Evolutionary conservation across 129 eudicot genomes (phyloP).

Genomic region (Centaurea solstitialis): DNA sequence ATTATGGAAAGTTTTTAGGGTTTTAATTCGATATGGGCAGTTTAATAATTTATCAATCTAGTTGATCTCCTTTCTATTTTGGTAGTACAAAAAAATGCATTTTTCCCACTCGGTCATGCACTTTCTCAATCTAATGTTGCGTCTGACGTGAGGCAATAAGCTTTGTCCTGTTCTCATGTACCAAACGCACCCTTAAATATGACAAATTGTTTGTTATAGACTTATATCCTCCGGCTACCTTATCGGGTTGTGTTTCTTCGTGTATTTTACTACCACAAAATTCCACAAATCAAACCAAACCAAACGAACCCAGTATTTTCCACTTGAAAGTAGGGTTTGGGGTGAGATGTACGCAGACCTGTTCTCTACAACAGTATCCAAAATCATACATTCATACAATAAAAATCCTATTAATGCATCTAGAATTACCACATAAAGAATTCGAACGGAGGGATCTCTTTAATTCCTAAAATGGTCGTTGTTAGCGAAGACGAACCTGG

Average conservation of each 20-base stretch:
- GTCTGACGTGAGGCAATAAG: neutral
- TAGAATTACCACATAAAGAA: neutral
- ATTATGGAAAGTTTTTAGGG: neutral
- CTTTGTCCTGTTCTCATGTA: neutral
- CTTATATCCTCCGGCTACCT: neutral
- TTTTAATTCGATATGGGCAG: neutral
- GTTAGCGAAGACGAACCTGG: constrained; percentile 47
- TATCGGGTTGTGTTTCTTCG: neutral
- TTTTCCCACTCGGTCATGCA: neutral
- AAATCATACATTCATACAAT: neutral
- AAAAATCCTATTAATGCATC: neutral
- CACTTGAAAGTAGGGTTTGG: neutral
- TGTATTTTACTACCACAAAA: neutral
- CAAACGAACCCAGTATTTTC: neutral
- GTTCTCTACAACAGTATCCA: neutral
- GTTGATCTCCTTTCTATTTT: neutral
- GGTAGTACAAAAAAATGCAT: neutral
- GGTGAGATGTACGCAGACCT: no score
- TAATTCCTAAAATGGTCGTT: neutral
- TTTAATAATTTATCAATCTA: neutral
- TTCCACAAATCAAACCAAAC: neutral
- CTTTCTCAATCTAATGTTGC: neutral
- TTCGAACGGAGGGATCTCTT: neutral
- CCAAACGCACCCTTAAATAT: neutral
- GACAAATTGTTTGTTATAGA: neutral